phyloP scores from a whole-genome alignment of 2,329 filamentous ascomycete genomes.

The Sporothrix humicola region DNA sequence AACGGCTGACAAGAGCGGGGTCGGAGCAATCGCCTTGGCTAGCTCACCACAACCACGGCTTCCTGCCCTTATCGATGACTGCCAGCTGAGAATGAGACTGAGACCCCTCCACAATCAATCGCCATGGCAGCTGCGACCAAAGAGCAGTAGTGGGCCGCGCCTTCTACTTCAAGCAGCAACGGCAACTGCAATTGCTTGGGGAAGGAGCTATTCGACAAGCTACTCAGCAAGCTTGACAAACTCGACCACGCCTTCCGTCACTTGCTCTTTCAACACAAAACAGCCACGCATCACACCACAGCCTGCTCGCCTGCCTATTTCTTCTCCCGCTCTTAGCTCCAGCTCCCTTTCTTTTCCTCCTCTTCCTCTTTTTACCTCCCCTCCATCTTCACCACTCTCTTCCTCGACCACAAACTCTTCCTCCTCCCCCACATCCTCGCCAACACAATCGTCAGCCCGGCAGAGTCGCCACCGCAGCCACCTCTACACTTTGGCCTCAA shows the following conservation, averaged over 20 bases:
- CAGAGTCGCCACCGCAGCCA: neutral
- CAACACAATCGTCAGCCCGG: neutral
- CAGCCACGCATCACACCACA: constrained; percentile 3
- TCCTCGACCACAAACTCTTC: neutral
- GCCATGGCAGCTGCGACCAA: constrained; percentile 20
- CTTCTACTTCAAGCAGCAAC: constrained; percentile 3
- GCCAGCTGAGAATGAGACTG: constrained; percentile 2
- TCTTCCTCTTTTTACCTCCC: neutral
- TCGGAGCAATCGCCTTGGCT: neutral
- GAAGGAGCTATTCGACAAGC: constrained; percentile 16
- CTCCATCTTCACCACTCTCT: neutral
- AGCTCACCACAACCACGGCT: constrained; percentile 17
- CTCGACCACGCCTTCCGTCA: constrained; percentile 9
- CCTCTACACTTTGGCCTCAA: neutral
- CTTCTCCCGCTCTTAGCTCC: constrained; percentile 19
- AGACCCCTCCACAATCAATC: constrained; percentile 8
- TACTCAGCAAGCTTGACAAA: constrained; percentile 4
- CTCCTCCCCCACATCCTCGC: neutral
- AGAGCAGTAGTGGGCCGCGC: constrained; percentile 11
- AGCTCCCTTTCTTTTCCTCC: neutral
- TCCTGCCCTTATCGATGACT: neutral
- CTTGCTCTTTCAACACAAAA: constrained; percentile 15
- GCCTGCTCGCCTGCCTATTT: constrained; percentile 8
- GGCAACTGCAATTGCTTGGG: neutral
- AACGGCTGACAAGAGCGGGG: constrained; percentile 23